These are phyloP conservation scores for Fusarium decemcellulare DNA, from an alignment of 2,329 filamentous ascomycete genomes.

Conservation along the genomic window DNA sequence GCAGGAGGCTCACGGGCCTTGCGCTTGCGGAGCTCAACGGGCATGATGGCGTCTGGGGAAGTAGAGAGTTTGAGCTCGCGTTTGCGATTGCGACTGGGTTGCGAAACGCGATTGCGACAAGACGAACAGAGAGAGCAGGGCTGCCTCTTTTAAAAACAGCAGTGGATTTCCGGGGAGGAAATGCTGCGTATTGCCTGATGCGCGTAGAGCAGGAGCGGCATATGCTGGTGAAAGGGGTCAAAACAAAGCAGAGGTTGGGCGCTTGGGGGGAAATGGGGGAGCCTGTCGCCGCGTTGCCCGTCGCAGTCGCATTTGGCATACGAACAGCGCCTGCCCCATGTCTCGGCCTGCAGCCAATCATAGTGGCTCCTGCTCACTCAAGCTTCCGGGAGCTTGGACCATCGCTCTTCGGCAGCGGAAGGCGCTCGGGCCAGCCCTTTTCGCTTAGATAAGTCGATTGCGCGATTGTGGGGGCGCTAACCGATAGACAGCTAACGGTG, in stretches of 20 bases:
- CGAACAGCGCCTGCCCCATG: conserved; percentile 33
- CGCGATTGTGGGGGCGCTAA: conserved; percentile 21
- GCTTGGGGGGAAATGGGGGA: conserved; percentile 29
- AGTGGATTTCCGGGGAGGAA: conserved; percentile 19
- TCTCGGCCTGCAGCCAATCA: conserved; percentile 46
- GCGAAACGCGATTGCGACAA: conserved; percentile 32
- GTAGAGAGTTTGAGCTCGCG: conserved; percentile 19
- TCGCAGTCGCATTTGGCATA: conserved; percentile 45
- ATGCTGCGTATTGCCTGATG: conserved; percentile 16
- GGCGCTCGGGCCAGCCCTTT: conserved; percentile 32
- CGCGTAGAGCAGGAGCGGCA: conserved; percentile 22
- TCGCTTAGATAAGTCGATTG: conserved; percentile 33
- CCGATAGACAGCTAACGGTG: conserved; percentile 2
- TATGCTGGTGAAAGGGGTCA: conserved; percentile 18
- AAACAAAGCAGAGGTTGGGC: conserved; percentile 45
- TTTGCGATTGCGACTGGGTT: conserved; percentile 38
- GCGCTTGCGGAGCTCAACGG: conserved; percentile 73
- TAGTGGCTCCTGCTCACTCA: conserved; percentile 27
- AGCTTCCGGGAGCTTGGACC: conserved; percentile 52
- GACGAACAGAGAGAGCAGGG: conserved; percentile 20
- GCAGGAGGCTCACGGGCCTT: conserved; percentile 63
- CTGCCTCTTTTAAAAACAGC: conserved; percentile 21
- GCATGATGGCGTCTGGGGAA: conserved; percentile 57
- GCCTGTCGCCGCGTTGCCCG: conserved; percentile 34
- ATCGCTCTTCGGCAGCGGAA: conserved; percentile 39